A percentile compares a stretch with the other conserved stretches of the same genome.
Evolutionary conservation across 305 asterid species (phyloP).

Genomic region (Withania somnifera): DNA sequence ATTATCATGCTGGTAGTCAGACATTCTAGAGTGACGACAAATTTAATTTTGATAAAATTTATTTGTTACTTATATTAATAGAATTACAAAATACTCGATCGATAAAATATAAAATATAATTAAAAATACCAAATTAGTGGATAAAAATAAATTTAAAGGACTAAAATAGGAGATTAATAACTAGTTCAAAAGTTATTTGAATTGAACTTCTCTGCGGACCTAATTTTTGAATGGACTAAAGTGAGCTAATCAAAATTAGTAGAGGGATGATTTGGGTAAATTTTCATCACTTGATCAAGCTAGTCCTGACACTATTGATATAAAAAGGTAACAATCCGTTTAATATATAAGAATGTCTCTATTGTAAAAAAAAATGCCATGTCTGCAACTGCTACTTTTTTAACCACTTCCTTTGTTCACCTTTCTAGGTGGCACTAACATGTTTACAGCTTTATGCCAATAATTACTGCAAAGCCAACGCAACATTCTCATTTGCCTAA

Average conservation of each 20-base stretch:
- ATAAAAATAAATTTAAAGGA: background rate
- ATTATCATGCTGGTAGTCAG: background rate
- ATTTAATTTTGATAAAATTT: no score
- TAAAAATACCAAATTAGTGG: background rate
- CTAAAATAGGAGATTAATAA: no score
- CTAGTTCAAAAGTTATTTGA: no score
- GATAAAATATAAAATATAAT: background rate
- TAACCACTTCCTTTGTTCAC: background rate
- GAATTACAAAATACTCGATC: background rate
- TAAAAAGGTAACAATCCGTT: no score
- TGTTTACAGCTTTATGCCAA: slow-evolving; percentile 31
- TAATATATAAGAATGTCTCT: background rate
- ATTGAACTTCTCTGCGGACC: no score
- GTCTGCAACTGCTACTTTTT: slow-evolving; percentile 5
- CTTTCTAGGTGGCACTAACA: slow-evolving; percentile 35
- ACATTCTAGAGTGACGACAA: background rate
- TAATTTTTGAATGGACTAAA: no score
- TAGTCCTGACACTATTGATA: no score
- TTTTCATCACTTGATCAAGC: no score
- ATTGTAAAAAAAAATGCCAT: background rate
- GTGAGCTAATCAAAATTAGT: no score
- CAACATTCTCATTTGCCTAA: slow-evolving; percentile 14
- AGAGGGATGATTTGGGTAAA: no score
- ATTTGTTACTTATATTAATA: background rate
- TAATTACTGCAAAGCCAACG: slow-evolving; percentile 23